Conservation (phyloP, 75 land plant species). For the Sequoiadendron giganteum region DNA sequence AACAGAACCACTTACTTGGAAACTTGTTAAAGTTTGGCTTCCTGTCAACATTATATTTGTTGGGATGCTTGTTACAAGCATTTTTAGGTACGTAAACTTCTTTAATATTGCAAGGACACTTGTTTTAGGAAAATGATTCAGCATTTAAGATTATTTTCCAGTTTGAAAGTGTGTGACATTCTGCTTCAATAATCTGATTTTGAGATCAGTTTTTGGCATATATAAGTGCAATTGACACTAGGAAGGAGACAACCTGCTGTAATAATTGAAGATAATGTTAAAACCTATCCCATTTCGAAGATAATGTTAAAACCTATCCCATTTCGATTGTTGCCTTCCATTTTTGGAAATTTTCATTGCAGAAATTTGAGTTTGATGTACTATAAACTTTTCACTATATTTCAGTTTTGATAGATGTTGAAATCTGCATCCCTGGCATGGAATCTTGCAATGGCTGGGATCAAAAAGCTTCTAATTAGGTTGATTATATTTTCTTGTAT, state of each 20-base stretch:
- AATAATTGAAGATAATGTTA: background rate
- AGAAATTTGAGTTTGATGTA: background rate
- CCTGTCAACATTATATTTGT: conserved; percentile 98
- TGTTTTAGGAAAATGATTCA: background rate
- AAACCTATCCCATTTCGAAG: background rate
- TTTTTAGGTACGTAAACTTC: conserved; percentile 72
- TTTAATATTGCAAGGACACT: background rate
- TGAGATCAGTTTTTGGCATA: background rate
- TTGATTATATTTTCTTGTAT: background rate
- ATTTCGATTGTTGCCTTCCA: background rate
- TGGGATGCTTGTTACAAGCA: conserved; percentile 96
- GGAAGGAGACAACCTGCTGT: background rate
- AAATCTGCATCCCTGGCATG: background rate
- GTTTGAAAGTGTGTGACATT: background rate
- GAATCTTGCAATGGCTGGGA: background rate
- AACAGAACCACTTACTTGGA: conserved; percentile 93
- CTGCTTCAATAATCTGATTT: background rate
- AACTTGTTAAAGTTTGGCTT: conserved; percentile 80
- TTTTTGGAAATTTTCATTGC: background rate
- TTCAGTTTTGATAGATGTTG: background rate
- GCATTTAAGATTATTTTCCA: background rate
- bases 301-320: background rate
- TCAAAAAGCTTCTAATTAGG: background rate
- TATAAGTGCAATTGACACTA: background rate
- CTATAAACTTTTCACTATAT: background rate